Evolutionary conservation across 2,329 filamentous ascomycete species (phyloP).

Genomic region (Arthrobotrys megalospora): DNA sequence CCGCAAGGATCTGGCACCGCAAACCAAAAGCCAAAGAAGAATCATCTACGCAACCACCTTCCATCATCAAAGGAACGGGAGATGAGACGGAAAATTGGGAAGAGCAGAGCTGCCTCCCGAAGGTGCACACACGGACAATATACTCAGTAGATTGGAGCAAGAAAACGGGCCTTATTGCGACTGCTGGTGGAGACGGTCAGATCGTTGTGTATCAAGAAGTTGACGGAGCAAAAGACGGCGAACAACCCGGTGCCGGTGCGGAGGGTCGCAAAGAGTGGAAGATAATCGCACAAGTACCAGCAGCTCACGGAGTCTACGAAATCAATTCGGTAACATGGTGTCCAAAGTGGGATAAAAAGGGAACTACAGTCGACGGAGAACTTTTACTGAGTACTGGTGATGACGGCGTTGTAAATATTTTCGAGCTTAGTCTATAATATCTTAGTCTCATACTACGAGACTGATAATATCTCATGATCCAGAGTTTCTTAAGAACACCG

Average conservation of each 20-base stretch:
- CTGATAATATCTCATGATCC: slow-evolving; percentile 9
- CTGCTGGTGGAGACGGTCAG: slow-evolving; percentile 86
- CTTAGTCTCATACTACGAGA: background rate
- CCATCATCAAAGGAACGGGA: slow-evolving; percentile 87
- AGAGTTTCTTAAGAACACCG: background rate
- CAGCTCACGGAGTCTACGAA: slow-evolving; percentile 91
- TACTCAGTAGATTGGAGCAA: slow-evolving; percentile 90
- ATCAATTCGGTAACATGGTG: slow-evolving; percentile 95
- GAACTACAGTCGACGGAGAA: slow-evolving; percentile 75
- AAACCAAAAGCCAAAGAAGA: slow-evolving; percentile 69
- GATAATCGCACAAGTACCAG: slow-evolving; percentile 77
- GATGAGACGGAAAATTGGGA: slow-evolving; percentile 84
- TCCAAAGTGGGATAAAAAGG: slow-evolving; percentile 78
- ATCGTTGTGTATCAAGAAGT: slow-evolving; percentile 83
- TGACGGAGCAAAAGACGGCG: slow-evolving; percentile 57
- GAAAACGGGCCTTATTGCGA: slow-evolving; percentile 83
- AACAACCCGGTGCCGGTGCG: slow-evolving; percentile 64
- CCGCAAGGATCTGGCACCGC: slow-evolving; percentile 83
- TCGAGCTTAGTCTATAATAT: slow-evolving; percentile 72
- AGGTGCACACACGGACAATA: slow-evolving; percentile 82
- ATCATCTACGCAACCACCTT: slow-evolving; percentile 72
- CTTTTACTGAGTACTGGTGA: slow-evolving; percentile 92
- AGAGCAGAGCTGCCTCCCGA: slow-evolving; percentile 82
- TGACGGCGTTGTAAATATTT: slow-evolving; percentile 88
- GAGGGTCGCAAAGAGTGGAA: slow-evolving; percentile 73